phyloP scores from a whole-genome alignment of 169 alveolate genomes.

The Plasmodium relictum region DNA sequence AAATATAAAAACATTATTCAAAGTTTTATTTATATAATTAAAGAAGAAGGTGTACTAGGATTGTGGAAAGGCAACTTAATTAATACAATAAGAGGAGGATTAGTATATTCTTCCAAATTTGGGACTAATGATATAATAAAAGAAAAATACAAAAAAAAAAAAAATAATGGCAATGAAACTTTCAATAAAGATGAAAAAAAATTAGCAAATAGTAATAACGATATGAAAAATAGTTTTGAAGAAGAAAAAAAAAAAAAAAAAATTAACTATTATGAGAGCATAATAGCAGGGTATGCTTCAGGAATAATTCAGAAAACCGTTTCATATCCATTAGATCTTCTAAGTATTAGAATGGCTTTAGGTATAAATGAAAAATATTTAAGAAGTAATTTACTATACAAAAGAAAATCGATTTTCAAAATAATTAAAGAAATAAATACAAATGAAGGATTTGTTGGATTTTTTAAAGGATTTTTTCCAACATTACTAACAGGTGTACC shows the following conservation, averaged over 20 bases:
- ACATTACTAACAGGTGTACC: constrained; percentile 90
- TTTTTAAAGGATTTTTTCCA: constrained; percentile 88
- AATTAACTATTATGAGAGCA: constrained; percentile 76
- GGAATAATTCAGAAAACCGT: constrained; percentile 89
- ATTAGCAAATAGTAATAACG: background rate
- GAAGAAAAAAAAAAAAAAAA: background rate
- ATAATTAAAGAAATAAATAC: constrained; percentile 80
- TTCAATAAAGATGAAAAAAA: constrained; percentile 12
- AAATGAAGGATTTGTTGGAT: constrained; percentile 90
- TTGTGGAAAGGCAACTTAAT: constrained; percentile 91
- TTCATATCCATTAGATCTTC: constrained; percentile 89
- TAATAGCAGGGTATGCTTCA: constrained; percentile 89
- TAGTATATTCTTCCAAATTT: constrained; percentile 89
- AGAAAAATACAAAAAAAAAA: constrained; percentile 76
- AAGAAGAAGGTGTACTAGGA: constrained; percentile 89
- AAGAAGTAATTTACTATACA: constrained; percentile 43
- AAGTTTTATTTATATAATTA: constrained; percentile 82
- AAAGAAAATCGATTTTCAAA: constrained; percentile 46
- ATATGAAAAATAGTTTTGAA: constrained; percentile 9
- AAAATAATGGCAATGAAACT: background rate
- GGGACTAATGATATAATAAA: constrained; percentile 88
- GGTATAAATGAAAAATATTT: constrained; percentile 88
- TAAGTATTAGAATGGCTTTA: constrained; percentile 90
- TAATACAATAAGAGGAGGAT: constrained; percentile 89
- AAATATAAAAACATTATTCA: constrained; percentile 85